A percentile compares a stretch with the other conserved stretches of the same genome.
Conservation (phyloP, 2,329 filamentous ascomycete genomes). For the Fusarium buharicum region DNA sequence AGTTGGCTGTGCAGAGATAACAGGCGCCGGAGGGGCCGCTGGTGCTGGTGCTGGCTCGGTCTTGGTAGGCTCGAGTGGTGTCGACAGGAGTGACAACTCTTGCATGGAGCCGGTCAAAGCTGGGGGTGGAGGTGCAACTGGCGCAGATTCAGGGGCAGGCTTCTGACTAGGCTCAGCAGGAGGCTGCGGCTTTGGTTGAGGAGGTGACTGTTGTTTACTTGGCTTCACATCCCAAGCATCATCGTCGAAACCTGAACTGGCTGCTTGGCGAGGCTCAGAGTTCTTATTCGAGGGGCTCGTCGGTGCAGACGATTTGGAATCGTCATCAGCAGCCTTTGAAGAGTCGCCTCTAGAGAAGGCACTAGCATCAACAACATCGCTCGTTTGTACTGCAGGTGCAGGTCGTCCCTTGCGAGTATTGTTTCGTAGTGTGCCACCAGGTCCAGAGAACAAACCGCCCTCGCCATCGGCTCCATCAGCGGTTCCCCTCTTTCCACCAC, state of each 20-base stretch:
- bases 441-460: slow-evolving; percentile 87
- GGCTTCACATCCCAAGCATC: slow-evolving; percentile 98
- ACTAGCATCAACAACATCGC: slow-evolving; percentile 87
- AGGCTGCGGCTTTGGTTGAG: slow-evolving; percentile 32
- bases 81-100: slow-evolving; percentile 64
- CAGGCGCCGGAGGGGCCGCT: slow-evolving; percentile 30
- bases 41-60: slow-evolving; percentile 49
- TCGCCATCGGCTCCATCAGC: slow-evolving; percentile 66
- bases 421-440: slow-evolving; percentile 89
- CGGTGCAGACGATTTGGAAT: slow-evolving; percentile 36
- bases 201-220: slow-evolving; percentile 63
- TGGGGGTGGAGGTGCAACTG: slow-evolving; percentile 50
- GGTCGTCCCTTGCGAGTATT: slow-evolving; percentile 94
- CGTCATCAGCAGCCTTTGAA: slow-evolving; percentile 36
- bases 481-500: slow-evolving; percentile 52
- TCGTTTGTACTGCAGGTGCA: slow-evolving; percentile 84
- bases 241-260: slow-evolving; percentile 81
- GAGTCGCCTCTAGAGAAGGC: slow-evolving; percentile 74
- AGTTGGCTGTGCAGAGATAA: slow-evolving; percentile 42
- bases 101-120: slow-evolving; percentile 74
- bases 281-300: slow-evolving; percentile 47
- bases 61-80: slow-evolving; percentile 64
- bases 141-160: slow-evolving; percentile 40
- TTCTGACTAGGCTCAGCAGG: slow-evolving; percentile 30
- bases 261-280: slow-evolving; percentile 40